A percentile compares a stretch with the other conserved stretches of the same genome.
These are phyloP conservation scores for Lasiosphaeriaceae sp. DNA, from an alignment of 495 filamentous ascomycete species.

Conservation along the genomic window DNA sequence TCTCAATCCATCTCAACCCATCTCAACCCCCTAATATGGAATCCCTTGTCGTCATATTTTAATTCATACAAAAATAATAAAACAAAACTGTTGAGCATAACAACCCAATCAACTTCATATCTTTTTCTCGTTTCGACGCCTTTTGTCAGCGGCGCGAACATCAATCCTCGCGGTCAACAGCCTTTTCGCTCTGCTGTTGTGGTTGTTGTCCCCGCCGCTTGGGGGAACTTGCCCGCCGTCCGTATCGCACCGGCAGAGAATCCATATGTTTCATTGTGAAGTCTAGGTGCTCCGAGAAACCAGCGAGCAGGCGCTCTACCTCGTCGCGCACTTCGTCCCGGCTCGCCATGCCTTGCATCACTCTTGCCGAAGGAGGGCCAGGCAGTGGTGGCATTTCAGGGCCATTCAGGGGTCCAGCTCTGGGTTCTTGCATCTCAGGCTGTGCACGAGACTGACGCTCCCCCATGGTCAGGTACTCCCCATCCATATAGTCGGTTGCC, in stretches of 20 bases:
- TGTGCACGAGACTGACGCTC: not conserved
- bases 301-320: constrained; percentile 48
- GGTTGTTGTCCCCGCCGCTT: no score
- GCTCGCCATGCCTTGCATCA: constrained; percentile 49
- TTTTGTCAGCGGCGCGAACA: no score
- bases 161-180: no score
- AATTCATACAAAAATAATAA: no score
- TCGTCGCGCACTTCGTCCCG: constrained; percentile 50
- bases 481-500: constrained; percentile 26
- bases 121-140: no score
- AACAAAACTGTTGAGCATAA: no score
- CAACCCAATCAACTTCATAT: no score
- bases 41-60: no score
- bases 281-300: constrained; percentile 42
- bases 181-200: no score
- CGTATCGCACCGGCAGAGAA: constrained; percentile 27
- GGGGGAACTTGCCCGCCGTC: constrained; percentile 13
- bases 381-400: constrained; percentile 31
- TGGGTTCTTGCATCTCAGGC: not conserved
- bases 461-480: constrained; percentile 26
- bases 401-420: constrained; percentile 11
- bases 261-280: constrained; percentile 26
- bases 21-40: no score
- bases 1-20: not conserved
- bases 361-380: constrained; percentile 43